Evolutionary conservation across 1,284 basidiomycete species (phyloP).

Genomic region (Peniophora sp.): DNA sequence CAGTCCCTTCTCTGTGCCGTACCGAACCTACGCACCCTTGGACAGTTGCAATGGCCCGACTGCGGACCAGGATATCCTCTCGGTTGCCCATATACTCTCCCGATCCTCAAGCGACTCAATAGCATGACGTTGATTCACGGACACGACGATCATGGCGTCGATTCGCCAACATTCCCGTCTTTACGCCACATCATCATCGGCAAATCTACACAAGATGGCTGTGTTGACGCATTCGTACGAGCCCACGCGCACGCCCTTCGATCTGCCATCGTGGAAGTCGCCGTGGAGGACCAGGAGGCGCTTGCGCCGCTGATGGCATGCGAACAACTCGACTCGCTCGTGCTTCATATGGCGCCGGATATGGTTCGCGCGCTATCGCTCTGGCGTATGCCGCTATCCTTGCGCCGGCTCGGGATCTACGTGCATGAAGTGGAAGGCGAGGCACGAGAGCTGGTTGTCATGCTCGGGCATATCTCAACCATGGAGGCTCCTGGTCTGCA

Average conservation of each 20-base stretch:
- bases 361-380: not conserved
- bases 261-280: not conserved
- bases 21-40: not conserved
- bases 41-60: not conserved
- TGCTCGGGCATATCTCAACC: not conserved
- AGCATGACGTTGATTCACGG: not conserved
- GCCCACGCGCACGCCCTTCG: not conserved
- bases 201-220: not conserved
- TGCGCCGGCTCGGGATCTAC: not conserved
- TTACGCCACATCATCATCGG: not conserved
- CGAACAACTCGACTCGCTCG: not conserved
- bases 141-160: not conserved
- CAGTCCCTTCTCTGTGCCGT: not conserved
- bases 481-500: not conserved
- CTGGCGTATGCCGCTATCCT: not conserved
- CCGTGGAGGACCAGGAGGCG: not conserved
- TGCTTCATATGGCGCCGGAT: not conserved
- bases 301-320: not conserved
- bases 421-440: not conserved
- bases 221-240: not conserved
- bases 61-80: not conserved
- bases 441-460: not conserved
- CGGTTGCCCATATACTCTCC: not conserved
- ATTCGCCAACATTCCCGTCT: not conserved
- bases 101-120: not conserved